These are phyloP conservation scores for Quercus lobata DNA, from an alignment of 331 rosid species.

Conservation along the genomic window DNA sequence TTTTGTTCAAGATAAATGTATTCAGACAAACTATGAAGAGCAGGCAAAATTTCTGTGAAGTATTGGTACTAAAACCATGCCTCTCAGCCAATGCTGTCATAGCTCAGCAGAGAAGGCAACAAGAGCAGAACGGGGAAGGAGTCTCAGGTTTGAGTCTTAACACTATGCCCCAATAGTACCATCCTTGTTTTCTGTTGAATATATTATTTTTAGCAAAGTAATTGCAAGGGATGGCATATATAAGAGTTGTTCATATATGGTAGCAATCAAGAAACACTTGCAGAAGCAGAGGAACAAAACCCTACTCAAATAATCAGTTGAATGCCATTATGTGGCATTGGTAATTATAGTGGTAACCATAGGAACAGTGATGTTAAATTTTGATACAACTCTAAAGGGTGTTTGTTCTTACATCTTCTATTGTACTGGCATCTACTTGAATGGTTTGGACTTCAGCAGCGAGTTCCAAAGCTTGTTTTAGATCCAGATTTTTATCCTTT, in stretches of 20 bases:
- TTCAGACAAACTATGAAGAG: neutral
- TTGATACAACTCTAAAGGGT: neutral
- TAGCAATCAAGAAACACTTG: neutral
- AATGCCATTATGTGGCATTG: neutral
- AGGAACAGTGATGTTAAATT: neutral
- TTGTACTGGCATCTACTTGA: conserved; percentile 47
- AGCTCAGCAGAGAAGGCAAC: neutral
- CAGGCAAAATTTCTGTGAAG: neutral
- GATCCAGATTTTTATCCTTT: conserved; percentile 66
- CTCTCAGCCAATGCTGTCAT: neutral
- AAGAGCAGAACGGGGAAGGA: neutral
- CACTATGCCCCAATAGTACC: neutral
- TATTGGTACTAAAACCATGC: neutral
- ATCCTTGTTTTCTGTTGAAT: neutral
- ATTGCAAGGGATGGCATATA: neutral
- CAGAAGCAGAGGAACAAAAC: neutral
- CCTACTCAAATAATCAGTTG: neutral
- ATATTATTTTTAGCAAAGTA: neutral
- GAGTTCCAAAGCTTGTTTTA: conserved; percentile 69
- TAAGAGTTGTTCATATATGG: neutral
- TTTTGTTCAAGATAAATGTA: neutral
- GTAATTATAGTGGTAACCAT: neutral
- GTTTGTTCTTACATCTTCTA: conserved; percentile 55
- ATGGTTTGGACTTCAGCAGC: conserved; percentile 73
- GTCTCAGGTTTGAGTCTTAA: neutral